These are phyloP conservation scores for Eucalyptus tenuipes DNA, from an alignment of 345 rosid species.

Conservation along the genomic window DNA sequence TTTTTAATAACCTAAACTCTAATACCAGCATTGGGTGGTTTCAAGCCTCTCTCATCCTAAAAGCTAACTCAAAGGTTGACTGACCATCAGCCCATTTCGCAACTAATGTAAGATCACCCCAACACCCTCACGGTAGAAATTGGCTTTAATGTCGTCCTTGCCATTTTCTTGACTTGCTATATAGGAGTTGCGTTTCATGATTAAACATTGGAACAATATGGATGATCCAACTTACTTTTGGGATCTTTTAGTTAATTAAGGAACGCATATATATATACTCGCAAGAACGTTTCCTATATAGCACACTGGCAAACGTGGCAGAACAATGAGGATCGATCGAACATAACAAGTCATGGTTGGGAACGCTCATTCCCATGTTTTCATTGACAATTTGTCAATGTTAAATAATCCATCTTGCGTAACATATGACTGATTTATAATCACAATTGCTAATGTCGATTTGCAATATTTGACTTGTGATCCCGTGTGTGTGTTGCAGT, in stretches of 20 bases:
- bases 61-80: background rate
- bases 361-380: background rate
- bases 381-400: background rate
- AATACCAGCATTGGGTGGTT: background rate
- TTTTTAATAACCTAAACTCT: background rate
- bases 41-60: background rate
- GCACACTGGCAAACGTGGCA: background rate
- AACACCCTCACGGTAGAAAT: background rate
- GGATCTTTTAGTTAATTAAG: background rate
- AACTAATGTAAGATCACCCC: background rate
- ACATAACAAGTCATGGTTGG: background rate
- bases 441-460: background rate
- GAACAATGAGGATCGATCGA: background rate
- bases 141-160: background rate
- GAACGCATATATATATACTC: background rate
- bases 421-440: background rate
- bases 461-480: background rate
- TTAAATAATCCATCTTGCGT: background rate
- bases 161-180: background rate
- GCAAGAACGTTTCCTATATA: background rate
- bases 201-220: background rate
- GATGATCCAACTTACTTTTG: background rate
- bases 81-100: background rate
- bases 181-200: background rate
- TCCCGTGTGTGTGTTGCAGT: constrained; percentile 5